Conservation (phyloP, 371 early-diverging fungal genomes). For the Mortierella sp. region DNA sequence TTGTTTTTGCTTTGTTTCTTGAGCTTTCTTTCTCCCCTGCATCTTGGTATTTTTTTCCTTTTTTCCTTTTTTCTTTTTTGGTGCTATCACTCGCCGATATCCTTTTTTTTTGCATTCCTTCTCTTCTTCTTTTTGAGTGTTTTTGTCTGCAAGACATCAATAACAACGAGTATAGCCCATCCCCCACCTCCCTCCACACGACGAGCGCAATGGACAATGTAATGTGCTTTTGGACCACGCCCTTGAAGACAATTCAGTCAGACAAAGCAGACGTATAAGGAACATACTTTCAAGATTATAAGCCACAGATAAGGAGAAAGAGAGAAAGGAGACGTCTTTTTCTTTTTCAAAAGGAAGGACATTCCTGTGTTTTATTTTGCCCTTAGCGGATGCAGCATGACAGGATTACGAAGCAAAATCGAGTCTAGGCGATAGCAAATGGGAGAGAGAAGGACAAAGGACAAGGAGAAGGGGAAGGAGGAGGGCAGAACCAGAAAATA, state of each 20-base stretch:
- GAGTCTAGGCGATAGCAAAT: neutral
- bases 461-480: neutral
- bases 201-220: slow-evolving; percentile 2
- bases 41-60: neutral
- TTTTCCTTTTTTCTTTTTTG: neutral
- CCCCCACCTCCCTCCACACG: neutral
- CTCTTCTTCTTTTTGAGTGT: neutral
- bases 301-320: neutral
- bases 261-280: neutral
- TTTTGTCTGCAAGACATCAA: slow-evolving; percentile 1
- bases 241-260: neutral
- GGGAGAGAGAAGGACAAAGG: neutral
- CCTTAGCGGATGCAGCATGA: neutral
- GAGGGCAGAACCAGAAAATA: neutral
- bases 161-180: neutral
- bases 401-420: neutral
- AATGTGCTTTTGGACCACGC: neutral
- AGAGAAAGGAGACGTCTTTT: neutral
- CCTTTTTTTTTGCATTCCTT: neutral
- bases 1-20: neutral
- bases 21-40: neutral
- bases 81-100: neutral
- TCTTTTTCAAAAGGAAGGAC: neutral
- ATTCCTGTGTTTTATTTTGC: neutral
- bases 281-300: neutral